Evolutionary conservation across 306 rosid species (phyloP).

Genomic region (Alnus rubra): DNA sequence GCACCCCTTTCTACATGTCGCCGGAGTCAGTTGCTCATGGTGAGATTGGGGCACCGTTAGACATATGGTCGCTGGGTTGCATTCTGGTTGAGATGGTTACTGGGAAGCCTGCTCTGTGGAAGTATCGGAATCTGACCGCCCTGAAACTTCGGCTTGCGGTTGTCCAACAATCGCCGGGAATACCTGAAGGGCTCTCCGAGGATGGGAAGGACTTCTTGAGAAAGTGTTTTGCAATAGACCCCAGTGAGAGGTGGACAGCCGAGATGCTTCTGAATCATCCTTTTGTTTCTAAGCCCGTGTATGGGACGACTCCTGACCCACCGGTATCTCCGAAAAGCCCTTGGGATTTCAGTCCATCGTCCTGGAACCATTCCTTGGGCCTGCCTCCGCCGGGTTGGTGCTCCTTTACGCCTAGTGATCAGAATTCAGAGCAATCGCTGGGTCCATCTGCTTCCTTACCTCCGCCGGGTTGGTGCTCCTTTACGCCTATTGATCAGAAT

Average conservation of each 20-base stretch:
- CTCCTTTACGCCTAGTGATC: too few relatives aligned
- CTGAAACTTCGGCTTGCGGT: neutral
- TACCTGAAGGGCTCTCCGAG: neutral
- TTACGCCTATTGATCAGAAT: too few relatives aligned
- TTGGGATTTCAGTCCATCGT: too few relatives aligned
- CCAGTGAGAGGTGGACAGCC: neutral
- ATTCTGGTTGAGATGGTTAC: slow-evolving; percentile 10
- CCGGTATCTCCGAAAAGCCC: too few relatives aligned
- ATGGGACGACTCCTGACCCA: too few relatives aligned
- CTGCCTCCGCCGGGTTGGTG: too few relatives aligned
- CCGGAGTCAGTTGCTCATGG: neutral
- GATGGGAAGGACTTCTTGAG: slow-evolving; percentile 9
- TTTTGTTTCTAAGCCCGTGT: neutral
- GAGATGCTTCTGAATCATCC: slow-evolving; percentile 13
- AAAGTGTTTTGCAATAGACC: slow-evolving; percentile 13
- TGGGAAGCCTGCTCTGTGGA: neutral
- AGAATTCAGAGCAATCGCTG: too few relatives aligned
- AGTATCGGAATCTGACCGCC: too few relatives aligned
- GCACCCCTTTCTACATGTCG: slow-evolving; percentile 15
- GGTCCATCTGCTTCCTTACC: too few relatives aligned
- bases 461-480: too few relatives aligned
- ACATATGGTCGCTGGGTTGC: slow-evolving; percentile 15
- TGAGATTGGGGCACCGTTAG: neutral
- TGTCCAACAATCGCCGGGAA: neutral
- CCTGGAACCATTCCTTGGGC: too few relatives aligned